Evolutionary conservation across 345 rosid species (phyloP).

Genomic region (Iberis pinnata): DNA sequence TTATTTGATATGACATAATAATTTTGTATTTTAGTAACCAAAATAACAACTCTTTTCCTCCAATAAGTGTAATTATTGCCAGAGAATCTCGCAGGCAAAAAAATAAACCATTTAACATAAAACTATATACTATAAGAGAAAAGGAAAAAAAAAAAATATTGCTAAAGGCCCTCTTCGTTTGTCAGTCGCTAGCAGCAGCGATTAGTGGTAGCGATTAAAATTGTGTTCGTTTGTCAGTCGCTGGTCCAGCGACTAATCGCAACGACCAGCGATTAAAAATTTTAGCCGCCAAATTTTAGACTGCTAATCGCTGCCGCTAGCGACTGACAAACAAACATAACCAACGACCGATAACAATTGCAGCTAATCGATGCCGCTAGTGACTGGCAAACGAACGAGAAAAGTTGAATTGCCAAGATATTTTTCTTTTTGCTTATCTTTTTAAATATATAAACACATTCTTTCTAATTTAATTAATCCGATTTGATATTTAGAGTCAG

Average conservation of each 20-base stretch:
- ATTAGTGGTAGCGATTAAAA: too few relatives aligned
- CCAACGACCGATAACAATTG: too few relatives aligned
- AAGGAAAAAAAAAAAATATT: slow-evolving; percentile 17
- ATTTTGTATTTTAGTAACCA: slow-evolving; percentile 4
- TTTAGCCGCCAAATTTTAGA: too few relatives aligned
- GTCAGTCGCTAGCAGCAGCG: too few relatives aligned
- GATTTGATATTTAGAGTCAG: slow-evolving; percentile 25
- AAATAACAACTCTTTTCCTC: slow-evolving; percentile 15
- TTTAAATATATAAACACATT: slow-evolving; percentile 16
- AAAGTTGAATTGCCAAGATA: slow-evolving; percentile 12
- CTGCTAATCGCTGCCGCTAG: too few relatives aligned
- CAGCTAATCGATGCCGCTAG: too few relatives aligned
- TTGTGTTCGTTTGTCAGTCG: too few relatives aligned
- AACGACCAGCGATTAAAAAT: too few relatives aligned
- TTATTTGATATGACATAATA: slow-evolving; percentile 21
- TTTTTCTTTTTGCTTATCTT: not conserved
- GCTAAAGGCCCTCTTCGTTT: too few relatives aligned
- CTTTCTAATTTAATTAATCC: slow-evolving; percentile 16
- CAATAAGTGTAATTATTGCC: slow-evolving; percentile 26
- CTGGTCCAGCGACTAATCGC: too few relatives aligned
- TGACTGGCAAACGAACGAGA: too few relatives aligned
- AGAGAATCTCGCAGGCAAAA: slow-evolving; percentile 30
- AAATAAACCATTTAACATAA: not conserved
- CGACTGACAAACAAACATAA: too few relatives aligned
- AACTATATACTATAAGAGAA: slow-evolving; percentile 10